Percentiles rank a stretch among this genome's conserved stretches.
These are phyloP conservation scores for Marchantia polymorpha DNA, from an alignment of 225 moss, liverwort and hornwort genomes.

Conservation along the genomic window DNA sequence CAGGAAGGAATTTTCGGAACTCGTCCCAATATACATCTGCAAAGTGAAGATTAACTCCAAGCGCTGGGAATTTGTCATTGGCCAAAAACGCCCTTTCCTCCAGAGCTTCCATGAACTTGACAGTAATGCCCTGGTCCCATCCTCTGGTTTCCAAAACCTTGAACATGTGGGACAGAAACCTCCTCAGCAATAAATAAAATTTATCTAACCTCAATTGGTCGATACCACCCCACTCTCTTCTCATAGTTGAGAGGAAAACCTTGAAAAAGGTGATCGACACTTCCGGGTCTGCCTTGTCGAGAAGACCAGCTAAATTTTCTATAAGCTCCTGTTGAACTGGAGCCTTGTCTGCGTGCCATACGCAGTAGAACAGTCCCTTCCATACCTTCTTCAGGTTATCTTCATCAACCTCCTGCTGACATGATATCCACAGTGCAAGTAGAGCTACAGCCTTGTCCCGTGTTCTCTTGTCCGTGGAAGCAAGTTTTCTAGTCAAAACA, in stretches of 20 bases:
- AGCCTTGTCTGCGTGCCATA: conserved; percentile 95
- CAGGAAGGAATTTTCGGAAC: conserved; percentile 70
- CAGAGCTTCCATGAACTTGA: conserved; percentile 72
- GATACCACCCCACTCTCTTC: conserved; percentile 93
- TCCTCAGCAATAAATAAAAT: conserved; percentile 80
- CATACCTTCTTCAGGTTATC: conserved; percentile 74
- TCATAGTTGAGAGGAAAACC: conserved; percentile 86
- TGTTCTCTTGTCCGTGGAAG: conserved; percentile 43
- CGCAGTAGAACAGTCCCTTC: conserved; percentile 95
- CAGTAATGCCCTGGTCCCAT: conserved; percentile 64
- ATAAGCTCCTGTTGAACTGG: conserved; percentile 87
- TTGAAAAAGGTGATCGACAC: conserved; percentile 74
- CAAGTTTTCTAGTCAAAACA: conserved; percentile 40
- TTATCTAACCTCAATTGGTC: conserved; percentile 90
- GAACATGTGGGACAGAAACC: conserved; percentile 67
- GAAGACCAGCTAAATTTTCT: conserved; percentile 72
- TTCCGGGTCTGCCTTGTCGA: conserved; percentile 67
- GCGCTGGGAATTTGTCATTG: conserved; percentile 63
- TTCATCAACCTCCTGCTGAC: conserved; percentile 52
- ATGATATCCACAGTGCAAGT: conserved; percentile 50
- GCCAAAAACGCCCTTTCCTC: conserved; percentile 77
- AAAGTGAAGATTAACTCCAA: conserved; percentile 85
- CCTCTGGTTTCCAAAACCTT: conserved; percentile 62
- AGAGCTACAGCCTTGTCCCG: conserved; percentile 42
- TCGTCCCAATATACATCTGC: conserved; percentile 74